Conservation (phyloP, 2,329 filamentous ascomycete species). For the Talaromyces islandicus region DNA sequence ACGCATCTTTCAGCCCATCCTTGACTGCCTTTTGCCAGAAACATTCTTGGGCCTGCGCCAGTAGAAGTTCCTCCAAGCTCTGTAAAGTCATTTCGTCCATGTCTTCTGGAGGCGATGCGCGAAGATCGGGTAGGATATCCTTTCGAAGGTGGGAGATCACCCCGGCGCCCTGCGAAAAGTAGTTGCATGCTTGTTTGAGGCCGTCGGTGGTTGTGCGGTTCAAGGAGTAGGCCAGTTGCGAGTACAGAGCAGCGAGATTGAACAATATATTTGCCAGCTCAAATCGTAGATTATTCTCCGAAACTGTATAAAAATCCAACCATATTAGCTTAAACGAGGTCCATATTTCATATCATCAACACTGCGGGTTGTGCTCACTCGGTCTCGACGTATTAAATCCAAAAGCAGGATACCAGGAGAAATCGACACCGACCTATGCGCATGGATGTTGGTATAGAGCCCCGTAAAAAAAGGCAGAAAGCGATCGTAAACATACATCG, state of each 20-base stretch:
- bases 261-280: slow-evolving; percentile 90
- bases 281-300: slow-evolving; percentile 64
- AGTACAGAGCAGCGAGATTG: slow-evolving; percentile 90
- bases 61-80: slow-evolving; percentile 72
- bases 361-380: slow-evolving; percentile 23
- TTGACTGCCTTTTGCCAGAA: slow-evolving; percentile 98
- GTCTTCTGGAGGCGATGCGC: slow-evolving; percentile 81
- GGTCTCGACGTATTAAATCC: slow-evolving; percentile 81
- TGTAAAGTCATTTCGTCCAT: slow-evolving; percentile 88
- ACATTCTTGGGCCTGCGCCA: slow-evolving; percentile 93
- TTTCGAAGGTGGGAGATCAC: slow-evolving; percentile 73
- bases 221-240: slow-evolving; percentile 76
- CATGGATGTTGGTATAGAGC: background rate
- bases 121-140: slow-evolving; percentile 73
- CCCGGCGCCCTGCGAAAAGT: slow-evolving; percentile 82
- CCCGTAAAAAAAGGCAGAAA: background rate
- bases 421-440: slow-evolving; percentile 78
- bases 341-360: background rate
- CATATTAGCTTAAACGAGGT: background rate
- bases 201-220: slow-evolving; percentile 75
- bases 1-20: slow-evolving; percentile 85
- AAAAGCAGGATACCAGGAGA: slow-evolving; percentile 90
- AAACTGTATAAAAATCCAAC: slow-evolving; percentile 29
- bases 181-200: slow-evolving; percentile 80
- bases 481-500: slow-evolving; percentile 54